These are phyloP conservation scores for Ceratobasidium sp. DNA, from an alignment of 1,284 basidiomycete genomes.

Conservation along the genomic window DNA sequence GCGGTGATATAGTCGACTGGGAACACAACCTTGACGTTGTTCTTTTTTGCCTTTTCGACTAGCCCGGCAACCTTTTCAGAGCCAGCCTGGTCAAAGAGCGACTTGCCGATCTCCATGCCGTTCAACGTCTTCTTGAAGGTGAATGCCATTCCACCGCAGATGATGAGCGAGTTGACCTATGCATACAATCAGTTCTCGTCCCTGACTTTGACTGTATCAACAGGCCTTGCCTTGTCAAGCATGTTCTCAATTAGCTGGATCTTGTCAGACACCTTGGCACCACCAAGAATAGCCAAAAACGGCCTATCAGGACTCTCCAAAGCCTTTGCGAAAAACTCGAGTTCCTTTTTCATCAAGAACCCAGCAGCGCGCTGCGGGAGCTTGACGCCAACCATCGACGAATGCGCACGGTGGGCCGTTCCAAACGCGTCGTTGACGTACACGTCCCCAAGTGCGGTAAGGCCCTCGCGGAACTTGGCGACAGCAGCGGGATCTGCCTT, in stretches of 20 bases:
- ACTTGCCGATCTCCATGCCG: constrained; percentile 90
- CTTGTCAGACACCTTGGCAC: constrained; percentile 99
- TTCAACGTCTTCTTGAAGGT: constrained; percentile 98
- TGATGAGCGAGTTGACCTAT: constrained; percentile 94
- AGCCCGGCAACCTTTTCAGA: constrained; percentile 88
- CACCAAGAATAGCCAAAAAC: constrained; percentile 98
- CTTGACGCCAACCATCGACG: constrained; percentile 97
- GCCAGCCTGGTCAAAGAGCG: constrained; percentile 93
- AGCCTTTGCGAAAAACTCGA: constrained; percentile 98
- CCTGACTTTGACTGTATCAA: neutral
- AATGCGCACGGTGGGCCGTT: constrained; percentile 98
- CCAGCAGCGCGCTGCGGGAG: constrained; percentile 94
- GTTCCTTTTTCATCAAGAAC: constrained; percentile 98
- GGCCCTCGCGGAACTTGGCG: constrained; percentile 84
- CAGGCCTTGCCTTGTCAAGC: constrained; percentile 85
- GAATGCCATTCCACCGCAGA: constrained; percentile 99
- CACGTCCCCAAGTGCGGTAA: constrained; percentile 95
- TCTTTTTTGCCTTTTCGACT: constrained; percentile 93
- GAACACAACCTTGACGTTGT: constrained; percentile 95
- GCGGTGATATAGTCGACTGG: constrained; percentile 95
- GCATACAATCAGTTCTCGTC: constrained; percentile 43
- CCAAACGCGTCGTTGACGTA: constrained; percentile 99
- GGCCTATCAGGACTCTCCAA: constrained; percentile 94
- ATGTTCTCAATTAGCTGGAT: constrained; percentile 99
- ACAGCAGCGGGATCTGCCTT: constrained; percentile 91